Evolutionary conservation across 2,329 filamentous ascomycete genomes (phyloP).

Genomic region (Cladophialophora yegresii): DNA sequence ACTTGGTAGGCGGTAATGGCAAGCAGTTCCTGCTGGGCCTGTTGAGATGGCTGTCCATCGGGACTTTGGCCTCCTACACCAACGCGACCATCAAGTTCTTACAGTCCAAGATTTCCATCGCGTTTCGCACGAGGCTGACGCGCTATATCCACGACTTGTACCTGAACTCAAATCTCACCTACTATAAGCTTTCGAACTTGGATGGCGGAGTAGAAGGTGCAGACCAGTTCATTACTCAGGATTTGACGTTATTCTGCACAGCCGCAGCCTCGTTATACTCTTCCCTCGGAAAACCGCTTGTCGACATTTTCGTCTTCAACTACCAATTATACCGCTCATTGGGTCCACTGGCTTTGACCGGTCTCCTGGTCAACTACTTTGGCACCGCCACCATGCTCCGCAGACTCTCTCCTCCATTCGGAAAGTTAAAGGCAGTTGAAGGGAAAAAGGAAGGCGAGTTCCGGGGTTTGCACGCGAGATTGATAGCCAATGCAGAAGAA

Average conservation of each 20-base stretch:
- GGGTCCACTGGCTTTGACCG: constrained; percentile 81
- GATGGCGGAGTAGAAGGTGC: constrained; percentile 90
- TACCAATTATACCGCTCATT: constrained; percentile 93
- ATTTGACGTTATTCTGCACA: constrained; percentile 91
- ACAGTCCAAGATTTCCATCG: constrained; percentile 96
- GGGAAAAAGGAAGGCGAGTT: constrained; percentile 95
- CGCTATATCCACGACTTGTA: constrained; percentile 97
- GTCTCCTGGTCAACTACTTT: constrained; percentile 89
- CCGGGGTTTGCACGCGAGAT: constrained; percentile 80
- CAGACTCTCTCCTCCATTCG: constrained; percentile 88
- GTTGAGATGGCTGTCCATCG: constrained; percentile 91
- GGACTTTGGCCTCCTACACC: constrained; percentile 90
- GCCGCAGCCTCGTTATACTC: constrained; percentile 92
- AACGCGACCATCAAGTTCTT: constrained; percentile 99
- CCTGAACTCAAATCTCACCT: constrained; percentile 89
- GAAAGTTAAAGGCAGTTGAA: constrained; percentile 94
- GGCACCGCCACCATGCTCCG: constrained; percentile 87
- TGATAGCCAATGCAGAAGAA: constrained; percentile 97
- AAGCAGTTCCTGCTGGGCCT: constrained; percentile 86
- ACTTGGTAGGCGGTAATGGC: constrained; percentile 92
- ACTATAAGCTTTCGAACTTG: constrained; percentile 90
- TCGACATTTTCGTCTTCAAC: constrained; percentile 97
- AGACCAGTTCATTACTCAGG: constrained; percentile 97
- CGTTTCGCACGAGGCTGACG: constrained; percentile 91
- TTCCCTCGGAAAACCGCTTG: constrained; percentile 92